These are phyloP conservation scores for Excoecaria cochinchinensis DNA, from an alignment of 345 rosid species.

Conservation along the genomic window DNA sequence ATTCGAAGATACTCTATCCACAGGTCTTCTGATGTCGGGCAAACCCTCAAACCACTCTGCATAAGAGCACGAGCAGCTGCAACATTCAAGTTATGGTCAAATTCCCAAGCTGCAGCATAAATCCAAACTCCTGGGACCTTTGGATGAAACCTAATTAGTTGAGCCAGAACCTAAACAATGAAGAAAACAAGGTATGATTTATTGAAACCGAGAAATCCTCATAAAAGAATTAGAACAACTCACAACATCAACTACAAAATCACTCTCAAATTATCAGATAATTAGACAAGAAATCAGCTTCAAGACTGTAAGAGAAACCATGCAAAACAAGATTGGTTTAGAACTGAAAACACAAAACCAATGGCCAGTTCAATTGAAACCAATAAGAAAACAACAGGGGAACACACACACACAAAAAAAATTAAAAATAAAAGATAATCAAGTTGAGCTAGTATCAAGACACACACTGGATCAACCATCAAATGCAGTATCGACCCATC, in stretches of 20 bases:
- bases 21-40: constrained; percentile 74
- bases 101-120: constrained; percentile 98
- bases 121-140: constrained; percentile 88
- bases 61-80: constrained; percentile 83
- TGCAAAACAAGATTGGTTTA: too few species aligned
- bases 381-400: too few species aligned
- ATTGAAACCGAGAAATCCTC: background rate
- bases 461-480: too few species aligned
- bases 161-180: constrained; percentile 62
- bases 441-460: too few species aligned
- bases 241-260: background rate
- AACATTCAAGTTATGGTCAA: constrained; percentile 75
- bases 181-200: background rate
- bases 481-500: too few species aligned
- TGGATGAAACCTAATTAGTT: constrained; percentile 77
- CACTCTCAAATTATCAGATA: too few species aligned
- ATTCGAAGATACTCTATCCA: constrained; percentile 93
- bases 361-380: too few species aligned
- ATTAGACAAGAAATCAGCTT: too few species aligned
- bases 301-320: too few species aligned
- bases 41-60: constrained; percentile 83
- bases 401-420: too few species aligned
- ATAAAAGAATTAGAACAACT: background rate
- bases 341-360: too few species aligned
- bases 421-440: too few species aligned